phyloP scores from a whole-genome alignment of 805 yeast genomes.

The Lachancea cidri region DNA sequence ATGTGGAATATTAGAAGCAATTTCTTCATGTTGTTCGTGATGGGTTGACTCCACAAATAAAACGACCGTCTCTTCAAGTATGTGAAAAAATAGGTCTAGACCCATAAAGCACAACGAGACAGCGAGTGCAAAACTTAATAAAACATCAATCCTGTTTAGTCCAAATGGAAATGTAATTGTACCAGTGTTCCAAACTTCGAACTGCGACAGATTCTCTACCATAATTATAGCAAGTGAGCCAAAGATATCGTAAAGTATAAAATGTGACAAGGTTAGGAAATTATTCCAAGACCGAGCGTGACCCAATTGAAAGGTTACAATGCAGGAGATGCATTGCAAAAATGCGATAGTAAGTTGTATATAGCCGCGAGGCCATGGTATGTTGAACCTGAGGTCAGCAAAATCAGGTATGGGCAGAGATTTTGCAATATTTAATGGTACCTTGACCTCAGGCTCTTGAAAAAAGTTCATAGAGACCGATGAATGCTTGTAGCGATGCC shows the following conservation, averaged over 20 bases:
- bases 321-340: constrained; percentile 51
- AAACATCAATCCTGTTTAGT: constrained; percentile 81
- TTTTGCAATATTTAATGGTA: constrained; percentile 74
- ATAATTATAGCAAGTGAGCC: constrained; percentile 64
- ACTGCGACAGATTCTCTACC: constrained; percentile 82
- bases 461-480: constrained; percentile 94
- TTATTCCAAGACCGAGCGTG: constrained; percentile 51
- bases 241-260: constrained; percentile 79
- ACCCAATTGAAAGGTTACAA: constrained; percentile 56
- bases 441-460: constrained; percentile 79
- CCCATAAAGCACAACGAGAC: constrained; percentile 88
- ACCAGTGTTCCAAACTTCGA: constrained; percentile 83
- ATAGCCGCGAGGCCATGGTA: constrained; percentile 51
- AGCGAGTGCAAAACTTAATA: constrained; percentile 81
- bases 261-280: constrained; percentile 75
- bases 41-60: constrained; percentile 29
- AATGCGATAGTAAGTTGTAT: constrained; percentile 53
- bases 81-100: constrained; percentile 78
- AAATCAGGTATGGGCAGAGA: constrained; percentile 43
- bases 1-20: constrained; percentile 30
- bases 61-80: constrained; percentile 67
- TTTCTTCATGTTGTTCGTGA: constrained; percentile 29
- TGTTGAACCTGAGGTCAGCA: constrained; percentile 56
- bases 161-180: constrained; percentile 90
- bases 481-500: constrained; percentile 93